Percentiles rank a stretch among this genome's conserved stretches.
Conservation (phyloP, 75 land plant genomes). For the Adiantum capillusveneris region DNA sequence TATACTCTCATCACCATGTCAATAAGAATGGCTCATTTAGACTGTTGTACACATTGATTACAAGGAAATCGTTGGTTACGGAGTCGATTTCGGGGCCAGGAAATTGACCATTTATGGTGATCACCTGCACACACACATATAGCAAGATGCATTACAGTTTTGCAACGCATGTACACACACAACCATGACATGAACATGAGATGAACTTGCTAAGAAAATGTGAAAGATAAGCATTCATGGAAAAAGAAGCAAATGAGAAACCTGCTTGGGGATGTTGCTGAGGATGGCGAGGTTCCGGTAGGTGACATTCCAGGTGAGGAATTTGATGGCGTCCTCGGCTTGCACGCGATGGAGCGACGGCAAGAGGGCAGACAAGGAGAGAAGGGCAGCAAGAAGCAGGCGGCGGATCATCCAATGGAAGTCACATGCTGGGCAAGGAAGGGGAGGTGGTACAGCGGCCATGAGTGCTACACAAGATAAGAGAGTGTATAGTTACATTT, state of each 20-base stretch:
- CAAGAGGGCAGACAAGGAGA: background rate
- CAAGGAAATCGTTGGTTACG: constrained; percentile 58
- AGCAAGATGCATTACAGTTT: no score
- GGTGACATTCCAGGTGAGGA: constrained; percentile 44
- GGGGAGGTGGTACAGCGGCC: no score
- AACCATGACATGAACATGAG: no score
- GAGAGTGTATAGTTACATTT: no score
- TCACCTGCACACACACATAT: constrained; percentile 54
- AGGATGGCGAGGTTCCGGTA: constrained; percentile 33
- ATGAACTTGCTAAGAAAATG: background rate
- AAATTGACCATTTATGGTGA: constrained; percentile 75
- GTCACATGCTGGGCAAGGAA: no score
- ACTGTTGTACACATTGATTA: constrained; percentile 59
- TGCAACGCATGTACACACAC: no score
- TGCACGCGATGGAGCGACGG: background rate
- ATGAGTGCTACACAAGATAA: no score
- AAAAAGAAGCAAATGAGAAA: background rate
- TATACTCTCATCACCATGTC: constrained; percentile 45
- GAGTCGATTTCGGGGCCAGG: constrained; percentile 66
- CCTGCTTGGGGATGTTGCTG: constrained; percentile 26
- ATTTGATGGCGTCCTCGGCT: constrained; percentile 48
- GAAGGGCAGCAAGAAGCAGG: no score
- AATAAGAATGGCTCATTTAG: constrained; percentile 61
- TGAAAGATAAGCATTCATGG: background rate
- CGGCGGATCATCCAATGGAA: no score